Evolutionary conservation across 1,139 yeast species (phyloP).

Genomic region (Blastobotrys indianensis): DNA sequence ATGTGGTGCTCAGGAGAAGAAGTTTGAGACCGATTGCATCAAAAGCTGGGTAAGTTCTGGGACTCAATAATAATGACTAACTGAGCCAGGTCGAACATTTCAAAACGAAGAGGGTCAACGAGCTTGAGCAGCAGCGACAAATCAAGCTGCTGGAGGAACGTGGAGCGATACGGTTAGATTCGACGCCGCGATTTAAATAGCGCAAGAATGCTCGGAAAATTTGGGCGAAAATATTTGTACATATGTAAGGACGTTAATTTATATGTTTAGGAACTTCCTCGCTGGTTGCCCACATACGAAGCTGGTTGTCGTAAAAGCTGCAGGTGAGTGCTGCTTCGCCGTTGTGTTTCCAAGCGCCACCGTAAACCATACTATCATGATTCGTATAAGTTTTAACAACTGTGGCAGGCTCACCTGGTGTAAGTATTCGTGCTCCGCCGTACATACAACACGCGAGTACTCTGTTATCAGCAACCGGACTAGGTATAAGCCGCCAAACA

Average conservation of each 20-base stretch:
- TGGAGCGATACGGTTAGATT: conserved; percentile 37
- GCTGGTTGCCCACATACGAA: conserved; percentile 57
- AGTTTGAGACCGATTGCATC: conserved; percentile 53
- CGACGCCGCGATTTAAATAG: conserved; percentile 20
- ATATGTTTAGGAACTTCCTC: not conserved
- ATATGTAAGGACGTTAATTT: not conserved
- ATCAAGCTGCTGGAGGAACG: conserved; percentile 48
- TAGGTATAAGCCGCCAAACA: conserved; percentile 83
- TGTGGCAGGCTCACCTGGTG: conserved; percentile 39
- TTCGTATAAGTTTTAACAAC: conserved; percentile 53
- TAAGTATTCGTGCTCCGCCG: conserved; percentile 75
- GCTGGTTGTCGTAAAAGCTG: conserved; percentile 80
- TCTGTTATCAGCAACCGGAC: conserved; percentile 38
- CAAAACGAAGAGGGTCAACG: conserved; percentile 59
- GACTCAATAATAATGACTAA: conserved; percentile 1
- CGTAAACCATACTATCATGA: conserved; percentile 91
- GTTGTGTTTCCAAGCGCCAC: conserved; percentile 75
- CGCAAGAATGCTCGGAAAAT: not conserved
- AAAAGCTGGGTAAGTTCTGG: conserved; percentile 48
- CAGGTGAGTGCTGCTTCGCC: conserved; percentile 60
- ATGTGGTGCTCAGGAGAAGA: conserved; percentile 43
- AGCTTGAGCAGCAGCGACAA: conserved; percentile 47
- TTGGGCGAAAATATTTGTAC: not conserved
- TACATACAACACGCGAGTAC: conserved; percentile 88
- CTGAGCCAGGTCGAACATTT: conserved; percentile 43